These are phyloP conservation scores for Colletotrichum tofieldiae DNA, from an alignment of 2,329 filamentous ascomycete species.

Conservation along the genomic window DNA sequence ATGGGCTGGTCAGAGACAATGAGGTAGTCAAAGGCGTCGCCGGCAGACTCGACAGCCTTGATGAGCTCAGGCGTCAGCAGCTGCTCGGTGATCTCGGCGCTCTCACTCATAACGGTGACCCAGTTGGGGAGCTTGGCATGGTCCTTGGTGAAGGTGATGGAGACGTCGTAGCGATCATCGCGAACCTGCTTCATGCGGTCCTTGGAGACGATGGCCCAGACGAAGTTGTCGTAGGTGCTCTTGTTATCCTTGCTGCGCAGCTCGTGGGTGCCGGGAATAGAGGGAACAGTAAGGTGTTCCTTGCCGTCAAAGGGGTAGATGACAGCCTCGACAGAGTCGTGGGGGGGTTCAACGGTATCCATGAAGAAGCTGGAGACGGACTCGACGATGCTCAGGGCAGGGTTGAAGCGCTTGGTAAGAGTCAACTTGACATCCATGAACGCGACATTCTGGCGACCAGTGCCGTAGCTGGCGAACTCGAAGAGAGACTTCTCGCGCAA, in stretches of 20 bases:
- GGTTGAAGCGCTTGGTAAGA: conserved; percentile 90
- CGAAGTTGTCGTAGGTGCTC: conserved; percentile 88
- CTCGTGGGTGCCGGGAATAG: conserved; percentile 72
- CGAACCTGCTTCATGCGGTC: conserved; percentile 90
- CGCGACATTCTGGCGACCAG: conserved; percentile 92
- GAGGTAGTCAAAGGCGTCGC: conserved; percentile 87
- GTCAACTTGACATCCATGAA: conserved; percentile 90
- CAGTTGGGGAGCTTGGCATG: conserved; percentile 89
- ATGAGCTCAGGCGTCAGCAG: conserved; percentile 91
- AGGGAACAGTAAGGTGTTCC: conserved; percentile 83
- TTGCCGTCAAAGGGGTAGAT: conserved; percentile 94
- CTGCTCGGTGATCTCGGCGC: conserved; percentile 90
- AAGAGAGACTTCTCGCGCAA: conserved; percentile 90
- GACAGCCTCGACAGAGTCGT: conserved; percentile 82
- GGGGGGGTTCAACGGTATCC: conserved; percentile 79
- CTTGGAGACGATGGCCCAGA: conserved; percentile 97
- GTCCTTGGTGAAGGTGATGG: conserved; percentile 94
- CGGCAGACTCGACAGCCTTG: conserved; percentile 83
- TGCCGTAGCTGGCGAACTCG: conserved; percentile 90
- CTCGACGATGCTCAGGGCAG: conserved; percentile 75
- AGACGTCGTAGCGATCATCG: conserved; percentile 94
- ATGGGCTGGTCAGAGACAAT: conserved; percentile 91
- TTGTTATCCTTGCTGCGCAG: conserved; percentile 71
- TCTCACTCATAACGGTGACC: conserved; percentile 97
- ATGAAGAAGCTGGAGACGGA: conserved; percentile 81